Percentiles rank a stretch among this genome's conserved stretches.
Evolutionary conservation across 163 green algal genomes (phyloP).

Genomic region (Prototheca wickerhamii): DNA sequence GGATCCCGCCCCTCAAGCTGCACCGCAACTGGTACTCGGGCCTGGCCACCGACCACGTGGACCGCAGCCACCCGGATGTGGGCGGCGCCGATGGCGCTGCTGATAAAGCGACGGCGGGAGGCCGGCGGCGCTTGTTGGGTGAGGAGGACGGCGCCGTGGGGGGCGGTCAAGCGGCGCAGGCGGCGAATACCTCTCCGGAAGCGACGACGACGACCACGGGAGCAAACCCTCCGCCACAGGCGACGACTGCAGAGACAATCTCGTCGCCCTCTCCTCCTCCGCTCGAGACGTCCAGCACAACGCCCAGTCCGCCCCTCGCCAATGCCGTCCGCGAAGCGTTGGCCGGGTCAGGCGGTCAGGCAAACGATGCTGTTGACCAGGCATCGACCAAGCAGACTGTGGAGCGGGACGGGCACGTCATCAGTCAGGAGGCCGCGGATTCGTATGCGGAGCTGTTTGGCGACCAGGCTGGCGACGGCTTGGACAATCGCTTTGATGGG

Average conservation of each 20-base stretch:
- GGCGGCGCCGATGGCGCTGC: slow-evolving; percentile 14
- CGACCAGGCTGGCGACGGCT: slow-evolving; percentile 17
- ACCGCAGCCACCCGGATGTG: slow-evolving; percentile 77
- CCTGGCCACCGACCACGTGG: slow-evolving; percentile 72
- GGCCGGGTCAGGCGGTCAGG: background rate
- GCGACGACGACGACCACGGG: too few relatives aligned
- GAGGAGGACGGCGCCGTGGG: background rate
- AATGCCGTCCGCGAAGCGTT: background rate
- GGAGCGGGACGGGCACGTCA: background rate
- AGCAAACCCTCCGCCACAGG: too few relatives aligned
- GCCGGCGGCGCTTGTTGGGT: background rate
- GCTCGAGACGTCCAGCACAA: too few relatives aligned
- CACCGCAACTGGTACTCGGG: slow-evolving; percentile 78
- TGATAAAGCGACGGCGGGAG: background rate
- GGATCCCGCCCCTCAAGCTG: slow-evolving; percentile 66
- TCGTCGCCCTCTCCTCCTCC: too few relatives aligned
- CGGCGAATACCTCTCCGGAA: too few relatives aligned
- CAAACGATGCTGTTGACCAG: background rate
- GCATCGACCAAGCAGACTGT: background rate
- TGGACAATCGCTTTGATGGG: background rate
- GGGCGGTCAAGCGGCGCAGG: too few relatives aligned
- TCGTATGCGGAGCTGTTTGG: slow-evolving; percentile 55
- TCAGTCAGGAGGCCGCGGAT: slow-evolving; percentile 46
- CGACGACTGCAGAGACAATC: too few relatives aligned
- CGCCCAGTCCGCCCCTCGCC: too few relatives aligned